A percentile compares a stretch with the other conserved stretches of the same genome.
Conservation (phyloP, 2,329 filamentous ascomycete genomes). For the Fusarium pseudocircinatum region DNA sequence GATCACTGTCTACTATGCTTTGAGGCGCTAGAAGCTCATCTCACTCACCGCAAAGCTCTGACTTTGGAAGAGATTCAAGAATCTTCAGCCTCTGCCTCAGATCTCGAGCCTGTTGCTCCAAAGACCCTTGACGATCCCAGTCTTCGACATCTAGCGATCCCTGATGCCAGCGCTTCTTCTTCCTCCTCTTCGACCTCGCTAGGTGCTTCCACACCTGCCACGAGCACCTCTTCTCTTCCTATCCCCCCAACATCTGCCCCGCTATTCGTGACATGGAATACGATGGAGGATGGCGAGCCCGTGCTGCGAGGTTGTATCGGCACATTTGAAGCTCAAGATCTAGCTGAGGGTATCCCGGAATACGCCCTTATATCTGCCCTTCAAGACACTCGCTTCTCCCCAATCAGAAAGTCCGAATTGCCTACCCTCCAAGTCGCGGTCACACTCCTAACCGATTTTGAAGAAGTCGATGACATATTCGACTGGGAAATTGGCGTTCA, state of each 20-base stretch:
- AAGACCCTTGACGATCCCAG: conserved; percentile 52
- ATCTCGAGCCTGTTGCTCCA: conserved; percentile 25
- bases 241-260: conserved; percentile 65
- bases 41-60: conserved; percentile 74
- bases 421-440: conserved; percentile 71
- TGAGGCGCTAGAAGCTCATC: conserved; percentile 81
- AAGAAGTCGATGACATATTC: conserved; percentile 75
- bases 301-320: conserved; percentile 93
- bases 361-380: conserved; percentile 85
- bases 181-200: conserved; percentile 54
- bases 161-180: conserved; percentile 47
- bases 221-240: conserved; percentile 55
- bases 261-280: conserved; percentile 97
- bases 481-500: conserved; percentile 91
- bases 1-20: conserved; percentile 95
- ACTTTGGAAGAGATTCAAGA: conserved; percentile 75
- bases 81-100: conserved; percentile 61
- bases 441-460: conserved; percentile 87
- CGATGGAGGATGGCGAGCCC: conserved; percentile 58
- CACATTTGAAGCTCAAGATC: conserved; percentile 83
- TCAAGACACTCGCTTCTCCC: conserved; percentile 69
- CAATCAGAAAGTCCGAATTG: conserved; percentile 64
- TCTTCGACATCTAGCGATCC: conserved; percentile 53
- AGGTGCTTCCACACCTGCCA: conserved; percentile 57
- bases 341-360: conserved; percentile 76